Evolutionary conservation across 306 rosid genomes (phyloP).

Genomic region (Sindora glabra): DNA sequence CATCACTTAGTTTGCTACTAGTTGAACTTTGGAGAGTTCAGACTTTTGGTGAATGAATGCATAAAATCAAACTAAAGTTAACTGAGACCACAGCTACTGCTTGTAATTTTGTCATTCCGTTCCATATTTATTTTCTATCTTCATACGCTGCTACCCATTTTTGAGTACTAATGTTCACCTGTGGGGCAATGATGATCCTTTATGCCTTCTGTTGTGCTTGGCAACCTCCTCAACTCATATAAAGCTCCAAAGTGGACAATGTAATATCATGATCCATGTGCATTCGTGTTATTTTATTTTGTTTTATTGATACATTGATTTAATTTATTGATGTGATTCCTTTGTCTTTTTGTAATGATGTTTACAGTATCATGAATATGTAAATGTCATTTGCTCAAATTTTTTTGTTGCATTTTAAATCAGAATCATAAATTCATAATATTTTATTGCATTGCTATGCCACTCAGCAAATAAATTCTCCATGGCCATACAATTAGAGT

Average conservation of each 20-base stretch:
- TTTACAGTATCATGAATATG: neutral
- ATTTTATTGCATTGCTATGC: neutral
- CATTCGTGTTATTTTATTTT: neutral
- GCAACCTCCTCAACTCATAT: conserved; percentile 1
- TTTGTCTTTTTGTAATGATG: conserved; percentile 2
- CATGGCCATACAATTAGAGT: neutral
- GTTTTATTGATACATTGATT: neutral
- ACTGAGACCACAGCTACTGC: neutral
- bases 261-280: neutral
- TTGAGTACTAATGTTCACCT: neutral
- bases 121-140: neutral
- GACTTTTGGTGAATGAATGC: neutral
- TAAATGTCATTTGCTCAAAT: neutral
- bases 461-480: neutral
- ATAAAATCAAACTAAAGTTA: neutral
- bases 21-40: conserved; percentile 1
- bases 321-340: neutral
- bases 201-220: neutral
- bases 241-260: neutral
- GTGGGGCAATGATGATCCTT: neutral
- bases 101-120: neutral
- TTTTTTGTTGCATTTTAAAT: conserved; percentile 1
- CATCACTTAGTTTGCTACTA: neutral
- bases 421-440: neutral
- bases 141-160: neutral